Evolutionary conservation across 2,329 filamentous ascomycete genomes (phyloP).

Genomic region (Ophiosphaerella herpotricha): DNA sequence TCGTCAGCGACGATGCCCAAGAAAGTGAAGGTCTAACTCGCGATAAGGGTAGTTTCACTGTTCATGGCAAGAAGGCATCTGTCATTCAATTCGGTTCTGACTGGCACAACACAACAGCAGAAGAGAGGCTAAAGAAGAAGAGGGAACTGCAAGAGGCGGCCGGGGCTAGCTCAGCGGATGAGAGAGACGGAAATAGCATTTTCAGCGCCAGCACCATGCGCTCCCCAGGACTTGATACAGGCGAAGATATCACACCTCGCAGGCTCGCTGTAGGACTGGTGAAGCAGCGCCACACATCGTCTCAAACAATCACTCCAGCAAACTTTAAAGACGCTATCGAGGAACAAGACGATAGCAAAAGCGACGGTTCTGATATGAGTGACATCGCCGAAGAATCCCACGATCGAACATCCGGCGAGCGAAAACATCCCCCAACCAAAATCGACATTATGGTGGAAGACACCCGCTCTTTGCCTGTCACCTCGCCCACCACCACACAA

Average conservation of each 20-base stretch:
- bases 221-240: conserved; percentile 20
- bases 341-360: conserved; percentile 21
- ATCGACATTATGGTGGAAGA: neutral
- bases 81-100: conserved; percentile 97
- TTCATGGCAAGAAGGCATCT: conserved; percentile 97
- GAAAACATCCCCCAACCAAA: neutral
- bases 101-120: conserved; percentile 65
- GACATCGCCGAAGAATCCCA: conserved; percentile 40
- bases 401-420: conserved; percentile 11
- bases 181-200: conserved; percentile 30
- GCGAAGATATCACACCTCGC: conserved; percentile 28
- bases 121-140: conserved; percentile 46
- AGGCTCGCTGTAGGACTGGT: conserved; percentile 30
- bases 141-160: conserved; percentile 44
- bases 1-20: conserved; percentile 51
- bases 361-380: conserved; percentile 35
- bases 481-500: conserved; percentile 3
- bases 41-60: conserved; percentile 85
- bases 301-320: conserved; percentile 42
- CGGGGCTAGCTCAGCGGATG: conserved; percentile 30
- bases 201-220: conserved; percentile 30
- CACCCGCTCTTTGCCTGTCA: neutral
- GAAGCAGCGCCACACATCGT: conserved; percentile 43
- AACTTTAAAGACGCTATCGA: conserved; percentile 32
- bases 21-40: conserved; percentile 74